Evolutionary conservation across 768 basidiomycete species (phyloP).

Genomic region (Polyporus arcularius): DNA sequence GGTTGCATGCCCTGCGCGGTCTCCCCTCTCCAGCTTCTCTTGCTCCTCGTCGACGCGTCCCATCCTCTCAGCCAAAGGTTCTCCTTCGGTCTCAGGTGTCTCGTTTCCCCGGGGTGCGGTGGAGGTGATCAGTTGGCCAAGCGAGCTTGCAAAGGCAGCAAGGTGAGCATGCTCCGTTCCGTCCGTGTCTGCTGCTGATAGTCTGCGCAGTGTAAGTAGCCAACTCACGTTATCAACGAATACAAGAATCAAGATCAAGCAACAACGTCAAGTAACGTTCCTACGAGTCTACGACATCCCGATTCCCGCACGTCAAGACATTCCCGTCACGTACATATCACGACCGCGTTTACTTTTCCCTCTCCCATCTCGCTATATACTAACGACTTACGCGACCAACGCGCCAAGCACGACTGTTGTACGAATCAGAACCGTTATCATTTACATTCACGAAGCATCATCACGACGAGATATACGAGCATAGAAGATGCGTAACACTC

Average conservation of each 20-base stretch:
- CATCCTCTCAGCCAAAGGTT: slow-evolving; percentile 14
- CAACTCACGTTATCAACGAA: slow-evolving; percentile 7
- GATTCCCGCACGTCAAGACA: slow-evolving; percentile 18
- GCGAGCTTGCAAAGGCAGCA: slow-evolving; percentile 23
- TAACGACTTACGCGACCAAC: slow-evolving; percentile 19
- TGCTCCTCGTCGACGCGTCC: slow-evolving; percentile 23
- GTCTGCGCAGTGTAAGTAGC: slow-evolving; percentile 22
- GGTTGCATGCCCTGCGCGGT: not conserved
- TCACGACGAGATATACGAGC: slow-evolving; percentile 19
- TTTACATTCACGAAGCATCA: slow-evolving; percentile 14
- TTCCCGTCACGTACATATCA: slow-evolving; percentile 18
- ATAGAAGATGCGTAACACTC: slow-evolving; percentile 27
- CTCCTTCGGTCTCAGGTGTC: slow-evolving; percentile 16
- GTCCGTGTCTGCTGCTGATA: not conserved
- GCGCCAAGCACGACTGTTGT: slow-evolving; percentile 21
- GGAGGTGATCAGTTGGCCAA: slow-evolving; percentile 23
- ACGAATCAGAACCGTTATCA: slow-evolving; percentile 20
- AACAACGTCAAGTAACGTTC: slow-evolving; percentile 23
- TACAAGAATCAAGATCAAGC: slow-evolving; percentile 5
- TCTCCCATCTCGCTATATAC: slow-evolving; percentile 11
- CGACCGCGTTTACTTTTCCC: slow-evolving; percentile 17
- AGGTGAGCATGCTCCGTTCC: slow-evolving; percentile 10
- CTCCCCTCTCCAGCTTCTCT: slow-evolving; percentile 9
- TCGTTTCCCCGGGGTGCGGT: slow-evolving; percentile 23
- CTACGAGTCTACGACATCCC: slow-evolving; percentile 21